phyloP scores from a whole-genome alignment of 177 flowering plant species.

The Vitis hybrid region DNA sequence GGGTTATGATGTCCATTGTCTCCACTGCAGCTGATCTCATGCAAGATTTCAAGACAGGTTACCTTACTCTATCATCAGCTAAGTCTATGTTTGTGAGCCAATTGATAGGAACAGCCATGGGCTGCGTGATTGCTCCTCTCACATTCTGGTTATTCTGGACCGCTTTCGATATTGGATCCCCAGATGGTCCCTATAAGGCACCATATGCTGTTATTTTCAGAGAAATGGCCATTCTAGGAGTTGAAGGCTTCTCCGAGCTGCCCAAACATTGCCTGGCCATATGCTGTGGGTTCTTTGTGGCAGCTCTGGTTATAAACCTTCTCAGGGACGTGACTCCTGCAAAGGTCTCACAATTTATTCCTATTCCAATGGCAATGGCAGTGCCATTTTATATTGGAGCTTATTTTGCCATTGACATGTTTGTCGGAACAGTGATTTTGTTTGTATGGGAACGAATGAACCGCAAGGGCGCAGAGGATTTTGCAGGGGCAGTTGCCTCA shows the following conservation, averaged over 20 bases:
- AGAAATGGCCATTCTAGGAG: conserved; percentile 93
- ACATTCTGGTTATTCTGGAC: conserved; percentile 96
- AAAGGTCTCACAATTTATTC: conserved; percentile 64
- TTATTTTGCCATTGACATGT: conserved; percentile 96
- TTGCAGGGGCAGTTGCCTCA: conserved; percentile 90
- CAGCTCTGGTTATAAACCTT: conserved; percentile 72
- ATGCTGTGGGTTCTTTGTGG: conserved; percentile 73
- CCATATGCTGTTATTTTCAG: conserved; percentile 91
- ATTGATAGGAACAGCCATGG: conserved; percentile 85
- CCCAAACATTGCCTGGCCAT: conserved; percentile 87
- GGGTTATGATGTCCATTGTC: conserved; percentile 95
- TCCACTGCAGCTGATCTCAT: conserved; percentile 97
- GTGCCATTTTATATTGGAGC: conserved; percentile 95
- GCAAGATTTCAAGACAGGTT: conserved; percentile 98
- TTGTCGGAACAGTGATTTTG: conserved; percentile 86
- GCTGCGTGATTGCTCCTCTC: conserved; percentile 90
- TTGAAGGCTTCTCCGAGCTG: conserved; percentile 89
- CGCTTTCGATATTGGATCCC: conserved; percentile 85
- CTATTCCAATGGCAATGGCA: conserved; percentile 98
- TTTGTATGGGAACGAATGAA: conserved; percentile 79
- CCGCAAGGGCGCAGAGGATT: conserved; percentile 72
- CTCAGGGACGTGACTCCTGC: conserved; percentile 66
- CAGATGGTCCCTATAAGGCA: conserved; percentile 93
- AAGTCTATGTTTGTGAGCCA: conserved; percentile 96
- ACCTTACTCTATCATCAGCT: conserved; percentile 87